Conservation (phyloP, 768 basidiomycete genomes). For the Guyanaporus albipodus region DNA sequence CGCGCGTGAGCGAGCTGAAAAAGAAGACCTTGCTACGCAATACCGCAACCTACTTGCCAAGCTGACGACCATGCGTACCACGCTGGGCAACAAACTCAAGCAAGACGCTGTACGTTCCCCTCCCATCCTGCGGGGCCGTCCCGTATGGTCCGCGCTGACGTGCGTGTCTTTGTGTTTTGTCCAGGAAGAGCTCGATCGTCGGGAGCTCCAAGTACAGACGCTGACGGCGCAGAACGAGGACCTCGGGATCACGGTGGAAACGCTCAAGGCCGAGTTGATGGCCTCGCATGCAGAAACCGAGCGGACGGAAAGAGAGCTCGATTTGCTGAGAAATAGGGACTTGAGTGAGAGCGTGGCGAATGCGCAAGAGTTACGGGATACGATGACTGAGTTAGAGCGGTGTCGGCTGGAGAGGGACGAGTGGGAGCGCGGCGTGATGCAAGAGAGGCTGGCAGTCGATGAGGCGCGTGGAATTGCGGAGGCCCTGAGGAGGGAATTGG, state of each 20-base stretch:
- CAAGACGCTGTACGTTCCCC: slow-evolving; percentile 87
- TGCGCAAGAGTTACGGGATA: slow-evolving; percentile 79
- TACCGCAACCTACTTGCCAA: slow-evolving; percentile 85
- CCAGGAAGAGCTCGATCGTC: slow-evolving; percentile 97
- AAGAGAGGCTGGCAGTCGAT: slow-evolving; percentile 70
- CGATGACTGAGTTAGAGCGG: slow-evolving; percentile 83
- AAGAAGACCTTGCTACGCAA: slow-evolving; percentile 80
- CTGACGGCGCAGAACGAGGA: slow-evolving; percentile 77
- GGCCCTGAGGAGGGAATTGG: slow-evolving; percentile 57
- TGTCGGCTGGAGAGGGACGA: slow-evolving; percentile 79
- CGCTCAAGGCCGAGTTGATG: slow-evolving; percentile 77
- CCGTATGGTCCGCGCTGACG: not conserved
- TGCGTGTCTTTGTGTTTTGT: slow-evolving; percentile 2
- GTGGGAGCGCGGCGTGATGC: slow-evolving; percentile 56
- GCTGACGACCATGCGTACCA: slow-evolving; percentile 89
- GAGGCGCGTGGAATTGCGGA: slow-evolving; percentile 59
- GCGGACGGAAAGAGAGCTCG: slow-evolving; percentile 65
- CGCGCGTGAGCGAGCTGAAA: slow-evolving; percentile 73
- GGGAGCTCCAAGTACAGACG: slow-evolving; percentile 79
- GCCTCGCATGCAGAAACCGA: slow-evolving; percentile 73
- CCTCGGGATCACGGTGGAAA: slow-evolving; percentile 63
- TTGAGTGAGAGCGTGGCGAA: slow-evolving; percentile 64
- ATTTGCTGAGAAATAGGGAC: slow-evolving; percentile 57
- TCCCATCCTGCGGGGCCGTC: no score
- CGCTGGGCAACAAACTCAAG: slow-evolving; percentile 89